Evolutionary conservation across 192 early-diverging fungal genomes (phyloP), one percentile per base, ranked within the genome.

Genomic region (Irineochytrium annulatum): DNA sequence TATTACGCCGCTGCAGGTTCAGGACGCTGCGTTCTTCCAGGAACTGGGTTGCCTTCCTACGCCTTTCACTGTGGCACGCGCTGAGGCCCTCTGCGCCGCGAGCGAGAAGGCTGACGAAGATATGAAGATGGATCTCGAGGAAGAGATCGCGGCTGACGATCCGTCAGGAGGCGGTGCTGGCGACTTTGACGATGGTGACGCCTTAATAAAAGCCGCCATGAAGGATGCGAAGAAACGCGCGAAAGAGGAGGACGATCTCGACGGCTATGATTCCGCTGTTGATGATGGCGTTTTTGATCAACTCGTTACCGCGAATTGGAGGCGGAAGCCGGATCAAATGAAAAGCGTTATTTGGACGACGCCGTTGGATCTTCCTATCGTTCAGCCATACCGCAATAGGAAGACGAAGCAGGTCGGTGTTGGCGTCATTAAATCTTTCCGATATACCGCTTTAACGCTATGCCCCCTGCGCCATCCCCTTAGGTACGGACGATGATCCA

Each of bases 311-410:
- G n/a, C n/a, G n/a, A n/a, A 35, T 1, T 37, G 46, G 57, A 16
- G n/a, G n/a, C n/a, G n/a, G n/a, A 59, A 58, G 19, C 53, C 59
- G n/a, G 58, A 62, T 22, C 59, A 62, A 43, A 92, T 92, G 89
- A 87, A 87, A 3, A 88, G 89, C 30, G 93, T 98, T 2, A 87
- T 93, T 34, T 98, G 95, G 95, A 96, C 94, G 2, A 94, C 92
- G 1, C 95, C 95, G 27, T 76, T 98, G 17, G 89, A 91, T 3
- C 80, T 98, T 20, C 91, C 95, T 0, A 88, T 95, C 58, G 89
- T 96, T 16, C 95, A 98, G 70, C 95, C 95, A n/a, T 98, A 98
- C 69, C 88, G 95, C 60, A 87, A 86, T 52, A 44, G 67, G 13
- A 74, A 76, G 26, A 77, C 71, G 63, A 82, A 84, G 63, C 71